A percentile compares a stretch with the other conserved stretches of the same genome.
Conservation (phyloP, 2,329 filamentous ascomycete species). For the Sphaerulina vaccinii region DNA sequence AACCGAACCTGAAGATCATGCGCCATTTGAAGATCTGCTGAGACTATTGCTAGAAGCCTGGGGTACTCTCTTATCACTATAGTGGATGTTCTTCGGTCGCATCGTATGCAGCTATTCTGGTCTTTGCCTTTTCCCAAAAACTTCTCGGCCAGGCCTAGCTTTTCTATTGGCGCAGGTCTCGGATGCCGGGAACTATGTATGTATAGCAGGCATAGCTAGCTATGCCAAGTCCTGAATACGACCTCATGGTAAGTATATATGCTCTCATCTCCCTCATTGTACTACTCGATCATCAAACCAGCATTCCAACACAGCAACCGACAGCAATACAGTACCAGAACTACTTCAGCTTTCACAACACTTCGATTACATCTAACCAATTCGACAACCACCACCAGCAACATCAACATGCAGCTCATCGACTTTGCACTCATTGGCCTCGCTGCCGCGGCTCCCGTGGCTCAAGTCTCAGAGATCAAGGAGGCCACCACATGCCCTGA, state of each 20-base stretch:
- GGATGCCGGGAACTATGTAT: neutral
- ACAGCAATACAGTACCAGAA: neutral
- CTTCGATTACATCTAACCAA: neutral
- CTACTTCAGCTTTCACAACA: neutral
- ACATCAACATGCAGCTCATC: constrained; percentile 10
- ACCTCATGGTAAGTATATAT: neutral
- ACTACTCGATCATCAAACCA: neutral
- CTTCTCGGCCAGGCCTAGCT: neutral
- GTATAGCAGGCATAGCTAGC: neutral
- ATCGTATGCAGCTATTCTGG: neutral
- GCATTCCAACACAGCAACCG: neutral
- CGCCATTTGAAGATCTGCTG: too few species aligned
- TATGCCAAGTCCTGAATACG: too few species aligned
- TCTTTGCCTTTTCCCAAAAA: neutral
- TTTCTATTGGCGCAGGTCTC: neutral
- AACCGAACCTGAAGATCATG: neutral
- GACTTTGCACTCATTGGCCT: constrained; percentile 8
- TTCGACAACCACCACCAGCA: neutral
- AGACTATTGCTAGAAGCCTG: too few species aligned
- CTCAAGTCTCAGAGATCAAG: neutral
- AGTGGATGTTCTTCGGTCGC: neutral
- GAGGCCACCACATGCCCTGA: constrained; percentile 12
- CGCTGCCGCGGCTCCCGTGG: constrained; percentile 2
- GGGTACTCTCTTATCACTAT: too few species aligned
- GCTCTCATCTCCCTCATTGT: neutral